Evolutionary conservation across 2,329 filamentous ascomycete genomes (phyloP).

Genomic region (Cladosporium sp.): DNA sequence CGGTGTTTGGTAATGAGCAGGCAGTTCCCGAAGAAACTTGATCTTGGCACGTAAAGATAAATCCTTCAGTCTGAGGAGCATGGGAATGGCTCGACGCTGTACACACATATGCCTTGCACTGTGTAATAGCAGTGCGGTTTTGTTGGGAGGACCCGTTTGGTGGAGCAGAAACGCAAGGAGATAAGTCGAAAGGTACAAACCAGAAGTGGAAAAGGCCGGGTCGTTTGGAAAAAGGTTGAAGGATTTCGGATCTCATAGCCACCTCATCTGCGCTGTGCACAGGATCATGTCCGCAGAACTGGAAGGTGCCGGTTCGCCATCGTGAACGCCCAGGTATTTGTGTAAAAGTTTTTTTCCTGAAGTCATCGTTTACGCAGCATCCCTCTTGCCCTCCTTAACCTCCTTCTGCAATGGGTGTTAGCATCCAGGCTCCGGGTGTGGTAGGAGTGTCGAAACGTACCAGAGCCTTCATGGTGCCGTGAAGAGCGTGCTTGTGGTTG

Average conservation of each 20-base stretch:
- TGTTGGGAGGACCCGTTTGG: not conserved
- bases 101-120: conserved; percentile 65
- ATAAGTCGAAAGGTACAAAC: conserved; percentile 12
- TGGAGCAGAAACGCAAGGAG: conserved; percentile 7
- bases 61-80: conserved; percentile 68
- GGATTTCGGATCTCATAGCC: conserved; percentile 20
- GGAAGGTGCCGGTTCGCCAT: conserved; percentile 19
- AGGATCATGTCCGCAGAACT: conserved; percentile 15
- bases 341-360: conserved; percentile 13
- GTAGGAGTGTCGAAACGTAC: conserved; percentile 58
- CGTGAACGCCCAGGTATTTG: conserved; percentile 18
- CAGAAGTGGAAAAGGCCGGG: conserved; percentile 5
- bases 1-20: conserved; percentile 67
- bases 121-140: conserved; percentile 25
- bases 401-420: conserved; percentile 71
- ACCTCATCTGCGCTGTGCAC: conserved; percentile 17
- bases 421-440: conserved; percentile 18
- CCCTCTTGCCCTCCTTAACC: conserved; percentile 92
- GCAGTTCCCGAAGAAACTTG: conserved; percentile 37
- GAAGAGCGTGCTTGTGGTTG: conserved; percentile 99
- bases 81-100: conserved; percentile 62
- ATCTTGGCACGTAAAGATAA: conserved; percentile 63
- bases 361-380: conserved; percentile 65
- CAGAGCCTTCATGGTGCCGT: conserved; percentile 97
- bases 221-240: conserved; percentile 12